phyloP scores from a whole-genome alignment of 352 stramenopile species.

The Phytophthora uliginosa region DNA sequence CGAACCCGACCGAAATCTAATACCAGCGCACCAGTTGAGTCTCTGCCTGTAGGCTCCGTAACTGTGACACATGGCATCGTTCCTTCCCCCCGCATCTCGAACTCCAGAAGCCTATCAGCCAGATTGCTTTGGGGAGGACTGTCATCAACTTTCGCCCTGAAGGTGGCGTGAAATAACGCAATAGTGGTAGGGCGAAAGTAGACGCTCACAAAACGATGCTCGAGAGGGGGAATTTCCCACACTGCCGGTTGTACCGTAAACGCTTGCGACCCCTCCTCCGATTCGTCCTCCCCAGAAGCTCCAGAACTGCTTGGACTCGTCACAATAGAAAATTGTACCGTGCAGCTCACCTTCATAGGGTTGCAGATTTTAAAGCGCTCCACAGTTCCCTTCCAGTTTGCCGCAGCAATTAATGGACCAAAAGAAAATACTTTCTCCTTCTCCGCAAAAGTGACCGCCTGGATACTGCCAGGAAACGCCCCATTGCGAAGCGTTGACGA shows the following conservation, averaged over 20 bases:
- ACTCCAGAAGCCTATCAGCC: conserved; percentile 72
- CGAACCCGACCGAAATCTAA: conserved; percentile 89
- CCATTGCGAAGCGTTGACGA: conserved; percentile 24
- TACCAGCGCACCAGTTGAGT: conserved; percentile 66
- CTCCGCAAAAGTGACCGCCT: conserved; percentile 86
- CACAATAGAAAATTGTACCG: conserved; percentile 86
- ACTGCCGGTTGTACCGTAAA: conserved; percentile 93
- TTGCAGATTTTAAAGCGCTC: conserved; percentile 97
- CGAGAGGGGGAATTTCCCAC: conserved; percentile 95
- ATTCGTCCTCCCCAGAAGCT: conserved; percentile 10
- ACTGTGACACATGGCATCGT: conserved; percentile 95
- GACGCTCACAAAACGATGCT: conserved; percentile 95
- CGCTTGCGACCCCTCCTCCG: conserved; percentile 31
- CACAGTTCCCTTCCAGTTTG: conserved; percentile 77
- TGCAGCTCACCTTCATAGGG: conserved; percentile 95
- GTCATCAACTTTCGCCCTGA: conserved; percentile 89
- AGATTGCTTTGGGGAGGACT: conserved; percentile 42
- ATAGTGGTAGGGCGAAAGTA: conserved; percentile 95
- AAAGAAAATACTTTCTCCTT: conserved; percentile 92
- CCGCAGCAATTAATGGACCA: conserved; percentile 78
- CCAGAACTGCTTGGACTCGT: conserved; percentile 26
- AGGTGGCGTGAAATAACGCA: conserved; percentile 80
- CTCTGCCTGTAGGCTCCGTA: conserved; percentile 77
- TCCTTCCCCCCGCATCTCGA: conserved; percentile 93
- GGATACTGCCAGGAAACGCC: conserved; percentile 39